Conservation (phyloP, 768 basidiomycete genomes). For the Agaricus sinodeliciosus region DNA sequence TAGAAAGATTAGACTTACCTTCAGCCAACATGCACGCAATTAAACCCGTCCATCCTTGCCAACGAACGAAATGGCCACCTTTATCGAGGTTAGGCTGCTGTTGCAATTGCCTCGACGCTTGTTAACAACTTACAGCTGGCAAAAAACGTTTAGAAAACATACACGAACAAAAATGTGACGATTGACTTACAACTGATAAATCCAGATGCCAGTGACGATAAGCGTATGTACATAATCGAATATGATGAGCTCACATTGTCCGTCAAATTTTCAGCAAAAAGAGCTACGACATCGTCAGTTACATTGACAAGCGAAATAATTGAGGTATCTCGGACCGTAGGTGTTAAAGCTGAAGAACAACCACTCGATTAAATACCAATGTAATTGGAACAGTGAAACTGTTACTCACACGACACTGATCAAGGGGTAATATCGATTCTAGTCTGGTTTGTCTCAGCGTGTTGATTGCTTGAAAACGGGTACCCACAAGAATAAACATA, state of each 20-base stretch:
- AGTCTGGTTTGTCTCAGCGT: not conserved
- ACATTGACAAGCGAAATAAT: not conserved
- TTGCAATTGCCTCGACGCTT: not conserved
- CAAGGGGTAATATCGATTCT: slow-evolving; percentile 58
- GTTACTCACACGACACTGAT: slow-evolving; percentile 36
- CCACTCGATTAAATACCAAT: slow-evolving; percentile 19
- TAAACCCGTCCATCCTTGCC: slow-evolving; percentile 59
- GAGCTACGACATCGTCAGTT: slow-evolving; percentile 3
- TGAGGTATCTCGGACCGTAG: slow-evolving; percentile 32
- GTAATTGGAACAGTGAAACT: not conserved
- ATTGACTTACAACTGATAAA: slow-evolving; percentile 8
- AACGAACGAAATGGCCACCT: slow-evolving; percentile 43
- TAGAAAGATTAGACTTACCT: slow-evolving; percentile 25
- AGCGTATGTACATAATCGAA: not conserved
- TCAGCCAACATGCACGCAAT: slow-evolving; percentile 48
- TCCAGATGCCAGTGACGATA: not conserved
- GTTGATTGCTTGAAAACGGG: not conserved
- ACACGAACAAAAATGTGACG: not conserved
- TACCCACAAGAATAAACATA: slow-evolving; percentile 47
- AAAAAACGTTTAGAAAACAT: too few relatives aligned
- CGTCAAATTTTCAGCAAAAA: not conserved
- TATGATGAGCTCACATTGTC: not conserved
- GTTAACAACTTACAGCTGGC: not conserved
- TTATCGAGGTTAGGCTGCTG: not conserved
- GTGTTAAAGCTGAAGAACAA: slow-evolving; percentile 32